Evolutionary conservation across 768 basidiomycete species (phyloP).

Genomic region (Leccinum sublutescens): DNA sequence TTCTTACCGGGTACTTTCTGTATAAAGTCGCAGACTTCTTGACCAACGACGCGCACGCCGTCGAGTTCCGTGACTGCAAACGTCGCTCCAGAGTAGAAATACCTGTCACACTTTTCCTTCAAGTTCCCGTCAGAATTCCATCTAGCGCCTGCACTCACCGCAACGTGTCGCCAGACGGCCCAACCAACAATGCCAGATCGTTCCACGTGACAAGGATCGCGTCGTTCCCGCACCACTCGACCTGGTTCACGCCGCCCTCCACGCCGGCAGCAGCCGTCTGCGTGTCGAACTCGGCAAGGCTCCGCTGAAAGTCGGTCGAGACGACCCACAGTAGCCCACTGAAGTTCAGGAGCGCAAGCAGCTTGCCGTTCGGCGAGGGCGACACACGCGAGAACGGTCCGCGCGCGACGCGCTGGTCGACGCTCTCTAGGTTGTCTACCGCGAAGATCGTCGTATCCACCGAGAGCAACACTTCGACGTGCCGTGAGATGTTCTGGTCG

Average conservation of each 20-base stretch:
- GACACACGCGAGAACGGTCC: conserved; percentile 88
- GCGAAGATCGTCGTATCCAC: conserved; percentile 76
- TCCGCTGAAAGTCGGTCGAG: conserved; percentile 90
- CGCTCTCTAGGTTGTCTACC: conserved; percentile 84
- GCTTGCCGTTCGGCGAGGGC: conserved; percentile 92
- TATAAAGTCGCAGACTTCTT: conserved; percentile 81
- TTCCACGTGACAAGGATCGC: conserved; percentile 88
- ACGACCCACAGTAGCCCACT: conserved; percentile 84
- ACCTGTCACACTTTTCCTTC: conserved; percentile 46
- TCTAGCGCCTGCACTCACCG: conserved; percentile 49
- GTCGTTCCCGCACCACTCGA: conserved; percentile 97
- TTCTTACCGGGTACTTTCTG: conserved; percentile 87
- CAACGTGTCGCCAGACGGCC: conserved; percentile 85
- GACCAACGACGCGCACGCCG: conserved; percentile 80
- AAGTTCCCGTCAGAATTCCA: not conserved
- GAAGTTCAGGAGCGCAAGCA: conserved; percentile 78
- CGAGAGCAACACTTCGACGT: conserved; percentile 86
- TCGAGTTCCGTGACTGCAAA: conserved; percentile 86
- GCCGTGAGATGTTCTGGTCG: conserved; percentile 83
- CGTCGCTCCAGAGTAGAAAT: conserved; percentile 71
- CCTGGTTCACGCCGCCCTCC: conserved; percentile 60
- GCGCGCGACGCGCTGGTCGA: conserved; percentile 84
- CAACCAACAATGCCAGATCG: conserved; percentile 75
- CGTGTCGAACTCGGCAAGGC: conserved; percentile 84
- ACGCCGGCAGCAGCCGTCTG: conserved; percentile 52